Conservation (phyloP, 306 rosid genomes). For the Crataegus laevigata region DNA sequence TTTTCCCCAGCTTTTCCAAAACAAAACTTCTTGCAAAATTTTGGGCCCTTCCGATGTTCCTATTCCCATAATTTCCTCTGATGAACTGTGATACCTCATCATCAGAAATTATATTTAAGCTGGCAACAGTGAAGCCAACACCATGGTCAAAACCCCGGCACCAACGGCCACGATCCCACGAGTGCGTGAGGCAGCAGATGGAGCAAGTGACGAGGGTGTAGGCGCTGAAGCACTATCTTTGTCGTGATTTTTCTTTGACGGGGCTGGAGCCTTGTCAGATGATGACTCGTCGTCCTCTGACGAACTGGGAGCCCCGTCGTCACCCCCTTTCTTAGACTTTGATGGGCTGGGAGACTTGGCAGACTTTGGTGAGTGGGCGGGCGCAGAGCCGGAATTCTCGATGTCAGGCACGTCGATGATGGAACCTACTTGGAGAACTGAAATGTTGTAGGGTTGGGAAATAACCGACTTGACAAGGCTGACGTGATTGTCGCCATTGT, state of each 20-base stretch:
- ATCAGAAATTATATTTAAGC: neutral
- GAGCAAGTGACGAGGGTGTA: neutral
- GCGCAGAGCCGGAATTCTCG: neutral
- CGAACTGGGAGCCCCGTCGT: neutral
- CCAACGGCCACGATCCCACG: slow-evolving; percentile 3
- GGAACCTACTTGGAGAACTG: slow-evolving; percentile 1
- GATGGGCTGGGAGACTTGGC: slow-evolving; percentile 3
- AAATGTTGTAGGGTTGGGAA: slow-evolving; percentile 2
- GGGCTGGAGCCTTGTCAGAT: neutral
- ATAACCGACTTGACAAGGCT: neutral
- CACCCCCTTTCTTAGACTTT: neutral
- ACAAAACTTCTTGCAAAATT: neutral
- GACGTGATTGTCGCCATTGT: neutral
- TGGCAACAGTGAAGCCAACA: slow-evolving; percentile 2
- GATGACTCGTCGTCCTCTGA: neutral
- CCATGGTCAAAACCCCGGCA: neutral
- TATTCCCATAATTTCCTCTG: neutral
- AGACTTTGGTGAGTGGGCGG: neutral
- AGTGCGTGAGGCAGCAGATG: neutral
- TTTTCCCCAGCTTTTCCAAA: neutral
- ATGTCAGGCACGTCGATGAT: slow-evolving; percentile 1
- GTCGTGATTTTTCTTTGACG: neutral
- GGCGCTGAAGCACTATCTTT: neutral
- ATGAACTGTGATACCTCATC: neutral
- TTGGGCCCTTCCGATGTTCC: neutral